Base-by-base conservation (phyloP, 495 filamentous ascomycete species). In the Mytilinidion resinicola region DNA sequence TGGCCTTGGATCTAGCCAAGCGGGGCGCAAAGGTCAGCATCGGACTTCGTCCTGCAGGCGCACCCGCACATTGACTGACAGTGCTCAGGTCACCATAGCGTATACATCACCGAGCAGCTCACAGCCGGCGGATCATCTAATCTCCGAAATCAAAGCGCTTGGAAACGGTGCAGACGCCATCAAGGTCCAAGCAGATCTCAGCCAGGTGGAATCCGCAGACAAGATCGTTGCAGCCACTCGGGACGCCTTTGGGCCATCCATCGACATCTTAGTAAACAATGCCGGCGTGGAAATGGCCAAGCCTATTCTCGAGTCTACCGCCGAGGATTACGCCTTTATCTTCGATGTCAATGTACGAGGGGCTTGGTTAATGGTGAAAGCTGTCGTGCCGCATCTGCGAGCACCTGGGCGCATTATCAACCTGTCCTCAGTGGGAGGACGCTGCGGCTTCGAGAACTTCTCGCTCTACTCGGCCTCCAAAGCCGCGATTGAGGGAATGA, bases 401-500 rank as follows among this genome's bases (percentile, higher is more conserved):
- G 21, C 53, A 4, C 70, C 72, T 8, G 76, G 76, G 20, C 75
- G 82, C 4, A 79, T 84, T 57, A 78, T 85, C 63, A 83, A 81
- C 67, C 72, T 84, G 20, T 71, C 73, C 25, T 79, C 75, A 12
- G 73, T 83, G 5, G 78, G 64, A 12, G 73, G 68, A 3, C 72
- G 80, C 10, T 33, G 17, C 0, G 78, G 76, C 5, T 72, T 77
- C 51, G 54, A 68, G 4, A 51, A 59, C 7, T 53, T 74, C 0
- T 65, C 70, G 3, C 37, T 74, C 0, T 81, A 81, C 51, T 63
- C 59, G n/a, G 70, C 77, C 0, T 70, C 71, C 4, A 81, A 81
- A 64, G 74, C 74, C 4, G 78, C 75, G 5, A 30, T 79, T 11
- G 78, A 81, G 52, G 76, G 68, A 1, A 51, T 78, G 50, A 77